Conservation (phyloP, 179 eudicot genomes). For the Vitellaria paradoxa region DNA sequence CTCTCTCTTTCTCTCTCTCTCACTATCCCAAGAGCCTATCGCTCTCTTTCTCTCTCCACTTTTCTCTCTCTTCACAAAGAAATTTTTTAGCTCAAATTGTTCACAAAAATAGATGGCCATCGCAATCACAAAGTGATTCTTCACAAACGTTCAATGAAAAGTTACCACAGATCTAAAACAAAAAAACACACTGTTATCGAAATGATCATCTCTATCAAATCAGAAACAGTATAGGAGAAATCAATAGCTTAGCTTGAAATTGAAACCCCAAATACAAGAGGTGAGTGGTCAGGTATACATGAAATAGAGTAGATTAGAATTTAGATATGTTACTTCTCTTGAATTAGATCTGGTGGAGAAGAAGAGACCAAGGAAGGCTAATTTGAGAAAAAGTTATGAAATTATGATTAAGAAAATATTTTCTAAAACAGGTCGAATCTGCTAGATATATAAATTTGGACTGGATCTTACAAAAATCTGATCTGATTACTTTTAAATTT, state of each 20-base stretch:
- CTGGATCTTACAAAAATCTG: no score
- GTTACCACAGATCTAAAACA: not conserved
- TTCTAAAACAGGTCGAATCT: no score
- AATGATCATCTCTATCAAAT: not conserved
- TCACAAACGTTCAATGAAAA: not conserved
- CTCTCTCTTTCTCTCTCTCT: no score
- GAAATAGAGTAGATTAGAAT: not conserved
- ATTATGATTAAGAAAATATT: no score
- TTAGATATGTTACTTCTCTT: not conserved
- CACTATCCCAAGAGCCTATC: no score
- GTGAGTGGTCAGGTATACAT: not conserved
- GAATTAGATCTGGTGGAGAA: constrained; percentile 7
- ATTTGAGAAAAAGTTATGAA: not conserved
- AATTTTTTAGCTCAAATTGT: not conserved
- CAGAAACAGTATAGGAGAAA: not conserved
- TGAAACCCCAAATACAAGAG: constrained; percentile 8
- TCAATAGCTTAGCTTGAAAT: not conserved
- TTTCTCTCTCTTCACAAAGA: no score
- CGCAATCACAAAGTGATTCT: not conserved
- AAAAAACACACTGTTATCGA: not conserved
- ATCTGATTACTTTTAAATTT: no score
- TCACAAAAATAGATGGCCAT: not conserved
- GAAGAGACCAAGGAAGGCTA: not conserved
- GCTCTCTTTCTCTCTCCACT: no score
- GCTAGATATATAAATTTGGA: no score